Evolutionary conservation across 108 stramenopile genomes (phyloP), one percentile per base, ranked within the genome.

Genomic region (Licmophora abbreviata): DNA sequence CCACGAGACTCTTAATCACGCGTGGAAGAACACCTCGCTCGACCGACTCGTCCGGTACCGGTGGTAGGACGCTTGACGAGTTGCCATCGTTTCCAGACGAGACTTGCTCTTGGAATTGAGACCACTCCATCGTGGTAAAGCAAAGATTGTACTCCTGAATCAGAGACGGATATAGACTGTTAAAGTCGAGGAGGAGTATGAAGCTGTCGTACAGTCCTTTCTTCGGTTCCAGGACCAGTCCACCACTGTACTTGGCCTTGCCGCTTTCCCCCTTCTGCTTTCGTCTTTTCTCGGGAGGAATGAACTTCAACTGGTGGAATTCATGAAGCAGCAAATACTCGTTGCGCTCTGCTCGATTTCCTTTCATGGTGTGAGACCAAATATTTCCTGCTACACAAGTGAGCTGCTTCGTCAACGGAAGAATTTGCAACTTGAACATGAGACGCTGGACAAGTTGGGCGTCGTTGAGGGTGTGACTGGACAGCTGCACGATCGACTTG

Each of bases 131-230:
- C 10, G 99, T 99, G 25, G 99, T 99, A 58, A 96, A 98, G 74
- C 99, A 99, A 51, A 99, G 70, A 68, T 99, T 98, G 87, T 97
- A 99, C 79, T 99, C 99, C 74, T 99, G 99, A 49, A 99, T 98
- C 44, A 99, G 79, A 15, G 91, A 93, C 0, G 99, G 99, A 61
- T 99, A 99, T 47, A 99, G 74, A 63, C 88, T 91, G 81, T 97
- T 97, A 86, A 99, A 99, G 74, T 99, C 99, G 40, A 99, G 59
- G 31, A 99, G 62, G 21, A 99, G 86, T 61, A 99, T 97, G 73
- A 92, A 97, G 27, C 94, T 83, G 76, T 99, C 99, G 65, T 99
- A 99, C 29, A 98, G 70, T 40, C 99, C 99, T 63, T 87, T 93
- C 85, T 99, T 99, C n/a, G 99, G 99, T 59, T 99, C 99, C 51